Conservation (phyloP, 352 stramenopile species). For the Phytophthora hybrid region DNA sequence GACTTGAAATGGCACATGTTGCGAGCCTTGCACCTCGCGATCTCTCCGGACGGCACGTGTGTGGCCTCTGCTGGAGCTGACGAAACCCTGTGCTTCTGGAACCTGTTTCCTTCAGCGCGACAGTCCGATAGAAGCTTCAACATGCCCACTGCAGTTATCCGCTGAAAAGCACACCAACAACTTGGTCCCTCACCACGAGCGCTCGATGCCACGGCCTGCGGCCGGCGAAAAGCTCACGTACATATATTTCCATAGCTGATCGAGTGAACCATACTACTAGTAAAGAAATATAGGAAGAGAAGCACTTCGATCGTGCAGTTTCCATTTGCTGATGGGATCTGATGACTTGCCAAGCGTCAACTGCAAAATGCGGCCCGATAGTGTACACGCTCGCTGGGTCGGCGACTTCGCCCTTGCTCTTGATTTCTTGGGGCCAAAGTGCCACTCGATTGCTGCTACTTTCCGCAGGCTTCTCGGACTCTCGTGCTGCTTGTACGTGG, state of each 20-base stretch:
- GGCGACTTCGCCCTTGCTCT: slow-evolving; percentile 12
- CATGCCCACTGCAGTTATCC: neutral
- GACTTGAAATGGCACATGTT: slow-evolving; percentile 95
- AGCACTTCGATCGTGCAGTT: slow-evolving; percentile 33
- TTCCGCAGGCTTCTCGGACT: slow-evolving; percentile 21
- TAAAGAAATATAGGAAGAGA: slow-evolving; percentile 21
- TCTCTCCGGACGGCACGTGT: slow-evolving; percentile 92
- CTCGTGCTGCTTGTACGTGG: slow-evolving; percentile 40
- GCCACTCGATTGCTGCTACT: slow-evolving; percentile 2
- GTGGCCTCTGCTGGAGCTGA: slow-evolving; percentile 95
- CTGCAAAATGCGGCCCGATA: slow-evolving; percentile 23
- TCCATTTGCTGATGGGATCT: slow-evolving; percentile 20
- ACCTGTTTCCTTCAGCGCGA: slow-evolving; percentile 79
- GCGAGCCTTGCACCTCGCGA: slow-evolving; percentile 91
- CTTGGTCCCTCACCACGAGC: neutral
- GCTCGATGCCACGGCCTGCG: slow-evolving; percentile 1
- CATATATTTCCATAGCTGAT: slow-evolving; percentile 35
- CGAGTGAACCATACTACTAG: slow-evolving; percentile 12
- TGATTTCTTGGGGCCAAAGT: slow-evolving; percentile 19
- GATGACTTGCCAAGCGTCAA: slow-evolving; percentile 15
- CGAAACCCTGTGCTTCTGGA: slow-evolving; percentile 98
- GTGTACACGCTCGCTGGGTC: slow-evolving; percentile 26
- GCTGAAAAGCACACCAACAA: neutral
- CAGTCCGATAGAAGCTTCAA: too few species aligned
- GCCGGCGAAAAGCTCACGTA: slow-evolving; percentile 36